A percentile compares a stretch with the other conserved stretches of the same genome.
Evolutionary conservation across 768 basidiomycete species (phyloP).

Genomic region (Leucosporidium yakuticum): DNA sequence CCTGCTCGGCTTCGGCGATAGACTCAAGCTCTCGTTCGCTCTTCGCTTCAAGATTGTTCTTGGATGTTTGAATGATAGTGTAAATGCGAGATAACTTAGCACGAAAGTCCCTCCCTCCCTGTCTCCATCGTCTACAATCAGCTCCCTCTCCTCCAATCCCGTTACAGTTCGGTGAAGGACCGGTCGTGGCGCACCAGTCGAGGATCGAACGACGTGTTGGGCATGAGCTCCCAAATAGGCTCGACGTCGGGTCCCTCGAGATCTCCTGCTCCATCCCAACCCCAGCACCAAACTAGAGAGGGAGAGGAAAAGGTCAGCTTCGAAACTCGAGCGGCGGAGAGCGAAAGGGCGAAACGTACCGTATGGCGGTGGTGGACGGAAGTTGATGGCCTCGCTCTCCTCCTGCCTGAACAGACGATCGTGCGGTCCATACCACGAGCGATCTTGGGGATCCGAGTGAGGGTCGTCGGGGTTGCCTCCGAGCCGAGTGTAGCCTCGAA

Average conservation of each 20-base stretch:
- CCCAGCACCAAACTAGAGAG: conserved; percentile 92
- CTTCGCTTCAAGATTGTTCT: not conserved
- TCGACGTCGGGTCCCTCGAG: conserved; percentile 96
- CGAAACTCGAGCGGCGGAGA: not conserved
- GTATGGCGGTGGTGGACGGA: conserved; percentile 72
- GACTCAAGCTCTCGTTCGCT: not conserved
- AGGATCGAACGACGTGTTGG: conserved; percentile 36
- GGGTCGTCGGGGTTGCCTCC: conserved; percentile 97
- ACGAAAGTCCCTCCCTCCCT: not conserved
- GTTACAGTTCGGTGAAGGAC: conserved; percentile 24
- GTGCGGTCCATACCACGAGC: conserved; percentile 97
- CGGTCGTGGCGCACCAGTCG: conserved; percentile 36
- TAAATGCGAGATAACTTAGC: not conserved
- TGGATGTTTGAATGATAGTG: not conserved
- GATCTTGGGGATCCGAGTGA: conserved; percentile 90
- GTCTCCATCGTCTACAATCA: not conserved
- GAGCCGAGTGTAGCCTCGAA: conserved; percentile 85
- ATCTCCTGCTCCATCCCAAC: conserved; percentile 98
- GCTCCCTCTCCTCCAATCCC: not conserved
- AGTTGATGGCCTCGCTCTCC: conserved; percentile 69
- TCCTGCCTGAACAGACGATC: conserved; percentile 87
- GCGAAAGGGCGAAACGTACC: conserved; percentile 53
- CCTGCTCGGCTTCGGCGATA: no score
- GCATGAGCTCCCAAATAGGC: conserved; percentile 76
- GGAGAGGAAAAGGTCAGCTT: not conserved